A percentile compares a stretch with the other conserved stretches of the same genome.
Conservation (phyloP, 805 yeast species). For the Jamesozyma hellenica region DNA sequence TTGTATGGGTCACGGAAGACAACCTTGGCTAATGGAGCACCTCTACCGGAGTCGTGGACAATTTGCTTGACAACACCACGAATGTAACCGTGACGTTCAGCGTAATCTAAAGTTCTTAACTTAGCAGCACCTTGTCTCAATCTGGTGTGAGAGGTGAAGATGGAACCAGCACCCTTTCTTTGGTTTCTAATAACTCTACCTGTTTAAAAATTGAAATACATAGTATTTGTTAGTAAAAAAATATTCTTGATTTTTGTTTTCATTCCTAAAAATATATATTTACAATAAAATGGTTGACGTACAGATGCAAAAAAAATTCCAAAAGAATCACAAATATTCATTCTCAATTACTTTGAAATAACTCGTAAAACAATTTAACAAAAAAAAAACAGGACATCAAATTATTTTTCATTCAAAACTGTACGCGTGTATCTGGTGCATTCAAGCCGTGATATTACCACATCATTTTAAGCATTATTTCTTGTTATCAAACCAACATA, state of each 20-base stretch:
- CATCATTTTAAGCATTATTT: too few species aligned
- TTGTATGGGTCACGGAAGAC: conserved; percentile 99
- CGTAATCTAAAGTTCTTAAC: conserved; percentile 96
- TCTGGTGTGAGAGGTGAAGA: conserved; percentile 99
- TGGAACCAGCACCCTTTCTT: conserved; percentile 99
- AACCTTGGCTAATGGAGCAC: conserved; percentile 99
- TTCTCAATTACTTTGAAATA: too few species aligned
- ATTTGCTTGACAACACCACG: conserved; percentile 98
- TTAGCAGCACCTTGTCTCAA: conserved; percentile 99
- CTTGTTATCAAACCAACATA: conserved; percentile 14
- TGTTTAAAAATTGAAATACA: conserved; percentile 20
- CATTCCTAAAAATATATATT: too few species aligned
- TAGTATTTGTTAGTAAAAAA: conserved; percentile 1
- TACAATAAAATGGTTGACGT: too few species aligned
- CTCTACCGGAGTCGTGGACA: conserved; percentile 99
- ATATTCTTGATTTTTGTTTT: too few species aligned
- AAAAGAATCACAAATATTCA: too few species aligned
- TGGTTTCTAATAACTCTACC: conserved; percentile 99
- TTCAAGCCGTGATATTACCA: too few species aligned
- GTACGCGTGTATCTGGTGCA: too few species aligned
- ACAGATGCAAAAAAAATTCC: too few species aligned
- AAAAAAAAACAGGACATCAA: too few species aligned
- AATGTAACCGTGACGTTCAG: conserved; percentile 99
- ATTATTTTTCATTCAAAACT: too few species aligned
- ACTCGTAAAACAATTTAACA: too few species aligned